Evolutionary conservation across 2,329 filamentous ascomycete genomes (phyloP).

Genomic region (Aspergillus eucalypticola): DNA sequence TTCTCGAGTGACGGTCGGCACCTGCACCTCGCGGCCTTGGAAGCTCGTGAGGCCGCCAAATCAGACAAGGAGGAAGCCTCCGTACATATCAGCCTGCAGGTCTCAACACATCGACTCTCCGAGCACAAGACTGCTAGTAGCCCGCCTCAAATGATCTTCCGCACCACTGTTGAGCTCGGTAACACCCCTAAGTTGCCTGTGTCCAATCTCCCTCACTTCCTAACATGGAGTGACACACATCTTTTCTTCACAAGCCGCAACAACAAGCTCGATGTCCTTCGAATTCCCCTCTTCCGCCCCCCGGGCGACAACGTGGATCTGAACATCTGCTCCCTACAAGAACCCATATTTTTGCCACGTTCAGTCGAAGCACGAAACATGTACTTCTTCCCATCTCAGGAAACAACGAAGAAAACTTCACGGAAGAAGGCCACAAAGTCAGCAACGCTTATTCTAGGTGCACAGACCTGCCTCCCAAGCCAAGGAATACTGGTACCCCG

Average conservation of each 20-base stretch:
- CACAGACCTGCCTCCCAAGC: background rate
- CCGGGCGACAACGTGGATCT: background rate
- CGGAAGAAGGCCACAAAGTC: background rate
- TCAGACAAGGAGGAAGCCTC: background rate
- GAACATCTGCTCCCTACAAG: background rate
- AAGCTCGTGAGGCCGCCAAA: background rate
- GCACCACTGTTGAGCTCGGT: constrained; percentile 5
- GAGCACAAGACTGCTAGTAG: constrained; percentile 5
- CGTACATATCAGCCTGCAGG: background rate
- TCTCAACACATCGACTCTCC: constrained; percentile 8
- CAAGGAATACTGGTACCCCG: background rate
- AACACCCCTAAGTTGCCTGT: background rate
- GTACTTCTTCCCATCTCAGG: constrained; percentile 5
- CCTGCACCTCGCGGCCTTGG: constrained; percentile 7
- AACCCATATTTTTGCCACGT: background rate
- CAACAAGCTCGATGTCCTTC: background rate
- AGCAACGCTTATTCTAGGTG: background rate
- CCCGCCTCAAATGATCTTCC: background rate
- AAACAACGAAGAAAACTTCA: background rate
- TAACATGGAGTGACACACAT: constrained; percentile 7
- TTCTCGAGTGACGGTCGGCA: constrained; percentile 4
- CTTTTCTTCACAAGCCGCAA: constrained; percentile 1
- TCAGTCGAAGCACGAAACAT: background rate
- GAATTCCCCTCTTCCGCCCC: background rate
- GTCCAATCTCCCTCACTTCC: constrained; percentile 2